Evolutionary conservation across 495 filamentous ascomycete species (phyloP).

Genomic region (Podospora pseudopauciseta): DNA sequence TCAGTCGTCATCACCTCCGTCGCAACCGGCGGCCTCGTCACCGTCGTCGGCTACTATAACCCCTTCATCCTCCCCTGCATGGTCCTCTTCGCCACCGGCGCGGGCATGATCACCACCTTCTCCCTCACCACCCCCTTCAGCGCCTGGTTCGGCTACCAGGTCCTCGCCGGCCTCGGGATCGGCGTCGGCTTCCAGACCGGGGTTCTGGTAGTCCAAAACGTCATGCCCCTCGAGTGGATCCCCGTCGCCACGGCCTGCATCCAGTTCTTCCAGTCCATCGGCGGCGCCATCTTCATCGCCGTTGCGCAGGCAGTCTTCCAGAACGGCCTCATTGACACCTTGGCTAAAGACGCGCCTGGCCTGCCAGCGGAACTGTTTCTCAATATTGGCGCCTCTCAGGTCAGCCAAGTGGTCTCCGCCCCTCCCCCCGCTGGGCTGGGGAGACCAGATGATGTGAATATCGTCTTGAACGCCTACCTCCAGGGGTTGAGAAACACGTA

Average conservation of each 20-base stretch:
- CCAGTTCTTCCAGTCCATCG: slow-evolving; percentile 64
- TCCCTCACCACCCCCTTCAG: slow-evolving; percentile 39
- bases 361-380: slow-evolving; percentile 39
- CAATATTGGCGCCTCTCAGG: slow-evolving; percentile 43
- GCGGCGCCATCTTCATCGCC: slow-evolving; percentile 66
- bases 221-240: slow-evolving; percentile 52
- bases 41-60: slow-evolving; percentile 51
- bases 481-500: slow-evolving; percentile 42
- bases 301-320: slow-evolving; percentile 65
- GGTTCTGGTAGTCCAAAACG: slow-evolving; percentile 53
- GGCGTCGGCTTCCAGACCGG: slow-evolving; percentile 43
- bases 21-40: slow-evolving; percentile 41
- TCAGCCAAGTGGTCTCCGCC: slow-evolving; percentile 34
- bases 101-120: slow-evolving; percentile 51
- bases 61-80: slow-evolving; percentile 45
- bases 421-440: slow-evolving; percentile 18
- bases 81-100: slow-evolving; percentile 46
- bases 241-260: slow-evolving; percentile 61
- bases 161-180: slow-evolving; percentile 44
- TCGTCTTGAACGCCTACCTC: slow-evolving; percentile 44
- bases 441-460: slow-evolving; percentile 22
- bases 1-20: slow-evolving; percentile 55
- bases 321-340: slow-evolving; percentile 49
- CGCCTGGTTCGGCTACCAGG: slow-evolving; percentile 55
- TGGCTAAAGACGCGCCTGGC: slow-evolving; percentile 28